Evolutionary conservation across 805 yeast genomes (phyloP).

Genomic region (Monosporozyma aquatica): DNA sequence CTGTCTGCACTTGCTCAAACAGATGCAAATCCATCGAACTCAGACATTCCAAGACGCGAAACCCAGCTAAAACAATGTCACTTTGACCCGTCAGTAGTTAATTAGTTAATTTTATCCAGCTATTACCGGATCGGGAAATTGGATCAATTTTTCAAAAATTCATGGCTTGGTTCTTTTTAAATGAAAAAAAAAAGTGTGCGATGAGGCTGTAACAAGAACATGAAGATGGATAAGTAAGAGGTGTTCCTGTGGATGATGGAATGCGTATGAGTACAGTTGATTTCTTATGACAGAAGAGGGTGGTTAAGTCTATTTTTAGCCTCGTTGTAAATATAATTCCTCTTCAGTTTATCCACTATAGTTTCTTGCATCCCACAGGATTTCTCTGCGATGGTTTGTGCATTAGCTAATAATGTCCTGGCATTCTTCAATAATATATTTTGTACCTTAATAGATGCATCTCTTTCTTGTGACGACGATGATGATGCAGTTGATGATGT

Average conservation of each 20-base stretch:
- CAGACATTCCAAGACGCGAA: neutral
- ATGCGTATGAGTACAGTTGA: no score
- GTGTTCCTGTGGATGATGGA: no score
- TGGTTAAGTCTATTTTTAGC: slow-evolving; percentile 15
- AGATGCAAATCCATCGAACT: no score
- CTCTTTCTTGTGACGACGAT: neutral
- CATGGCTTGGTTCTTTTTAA: slow-evolving; percentile 5
- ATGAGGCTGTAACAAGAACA: neutral
- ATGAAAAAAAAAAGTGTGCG: neutral
- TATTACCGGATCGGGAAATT: neutral
- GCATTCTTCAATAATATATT: slow-evolving; percentile 21
- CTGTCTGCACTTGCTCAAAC: no score
- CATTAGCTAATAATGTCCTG: slow-evolving; percentile 17
- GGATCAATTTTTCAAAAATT: neutral
- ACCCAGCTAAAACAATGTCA: slow-evolving; percentile 2
- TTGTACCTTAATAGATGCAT: slow-evolving; percentile 5
- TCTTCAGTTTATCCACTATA: slow-evolving; percentile 22
- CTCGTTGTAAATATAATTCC: slow-evolving; percentile 24
- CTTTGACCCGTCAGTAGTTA: no score
- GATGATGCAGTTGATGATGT: neutral
- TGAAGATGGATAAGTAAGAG: neutral
- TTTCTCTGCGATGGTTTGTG: slow-evolving; percentile 18
- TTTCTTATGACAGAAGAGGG: no score
- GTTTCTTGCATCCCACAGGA: slow-evolving; percentile 27
- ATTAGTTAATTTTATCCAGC: neutral